Percentiles rank a stretch among this genome's conserved stretches.
Conservation (phyloP, 73 alveolate species). For the Durusdinium trenchii region DNA sequence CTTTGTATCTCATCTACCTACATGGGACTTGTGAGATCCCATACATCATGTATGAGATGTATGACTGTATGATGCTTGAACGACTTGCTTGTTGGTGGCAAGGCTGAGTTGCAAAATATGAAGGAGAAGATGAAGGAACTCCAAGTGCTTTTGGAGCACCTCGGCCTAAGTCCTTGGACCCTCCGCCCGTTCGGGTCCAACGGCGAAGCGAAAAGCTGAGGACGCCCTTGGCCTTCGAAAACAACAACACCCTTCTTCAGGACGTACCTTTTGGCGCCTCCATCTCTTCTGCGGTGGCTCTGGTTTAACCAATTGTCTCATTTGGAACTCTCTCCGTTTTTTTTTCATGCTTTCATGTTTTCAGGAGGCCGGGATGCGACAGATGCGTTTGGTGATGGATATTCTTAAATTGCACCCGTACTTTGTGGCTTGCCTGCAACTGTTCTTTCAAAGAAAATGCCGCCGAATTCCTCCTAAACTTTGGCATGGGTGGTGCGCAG, state of each 20-base stretch:
- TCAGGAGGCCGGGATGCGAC: slow-evolving; percentile 75
- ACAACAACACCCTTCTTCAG: slow-evolving; percentile 55
- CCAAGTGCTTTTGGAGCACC: slow-evolving; percentile 36
- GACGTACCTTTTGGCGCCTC: too few species aligned
- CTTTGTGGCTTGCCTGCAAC: background rate
- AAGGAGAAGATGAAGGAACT: slow-evolving; percentile 51
- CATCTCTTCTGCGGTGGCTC: too few species aligned
- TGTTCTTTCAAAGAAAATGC: background rate
- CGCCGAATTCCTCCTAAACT: background rate
- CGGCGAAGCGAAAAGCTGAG: background rate
- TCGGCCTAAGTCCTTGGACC: too few species aligned
- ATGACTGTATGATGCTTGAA: background rate
- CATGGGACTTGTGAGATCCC: too few species aligned
- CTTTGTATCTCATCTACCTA: too few species aligned
- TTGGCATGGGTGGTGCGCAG: background rate
- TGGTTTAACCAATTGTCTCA: too few species aligned
- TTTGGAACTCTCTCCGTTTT: too few species aligned
- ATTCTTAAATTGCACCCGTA: slow-evolving; percentile 62
- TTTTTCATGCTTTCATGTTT: background rate
- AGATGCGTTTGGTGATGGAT: slow-evolving; percentile 87
- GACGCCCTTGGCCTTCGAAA: slow-evolving; percentile 75
- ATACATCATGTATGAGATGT: too few species aligned
- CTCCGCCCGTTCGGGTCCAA: too few species aligned
- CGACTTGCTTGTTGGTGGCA: background rate
- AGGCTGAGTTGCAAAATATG: slow-evolving; percentile 31